Base-by-base conservation (phyloP, 1,284 basidiomycete species). In the Stygiomarasmius scandens region DNA sequence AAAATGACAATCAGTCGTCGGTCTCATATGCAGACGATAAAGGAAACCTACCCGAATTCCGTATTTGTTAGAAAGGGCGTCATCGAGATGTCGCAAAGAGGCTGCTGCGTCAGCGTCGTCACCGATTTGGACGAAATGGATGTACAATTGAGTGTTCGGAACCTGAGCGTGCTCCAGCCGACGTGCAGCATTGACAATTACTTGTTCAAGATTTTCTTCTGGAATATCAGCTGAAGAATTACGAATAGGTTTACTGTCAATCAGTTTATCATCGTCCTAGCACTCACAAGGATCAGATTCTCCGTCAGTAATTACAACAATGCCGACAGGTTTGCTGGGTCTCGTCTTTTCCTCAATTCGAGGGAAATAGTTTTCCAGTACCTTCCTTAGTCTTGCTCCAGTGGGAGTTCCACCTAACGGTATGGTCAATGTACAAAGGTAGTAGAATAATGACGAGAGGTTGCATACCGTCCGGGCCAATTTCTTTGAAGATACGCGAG, bases 101-200 rank as follows among this genome's bases (percentile, higher is more conserved):
- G 29, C 45, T 3, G 63, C 62, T 6, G 71, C 71, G 0, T 43
- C 29, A 1, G 41, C 9, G 53, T 71, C 69, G 36, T 67, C 61
- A 0, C 70, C 72, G 48, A 74, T 71, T 51, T 74, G 72, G 0
- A 73, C 67, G 58, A 74, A 72, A 45, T 74, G 71, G 34, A 85
- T 73, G 27, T 81, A 78, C 22, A 84, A 71, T 64, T 65, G 76
- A 60, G 66, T 68, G 36, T 55, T 59, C 32, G 69, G 73, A 46
- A 77, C 67, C 14, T 66, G 63, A 2, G 64, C 67, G n/a, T 63
- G 63, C 58, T 85, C 81, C 22, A 51, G 32, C 16, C 49, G 29
- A 10, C 19, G 49, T 9, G 49, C 49, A 22, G 49, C 49, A 12
- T 34, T 19, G 34, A 51, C 49, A 14, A 51, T 51, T 5, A 51